Evolutionary conservation across 1,139 yeast species (phyloP).

Genomic region (Suhomyces atakaporum): DNA sequence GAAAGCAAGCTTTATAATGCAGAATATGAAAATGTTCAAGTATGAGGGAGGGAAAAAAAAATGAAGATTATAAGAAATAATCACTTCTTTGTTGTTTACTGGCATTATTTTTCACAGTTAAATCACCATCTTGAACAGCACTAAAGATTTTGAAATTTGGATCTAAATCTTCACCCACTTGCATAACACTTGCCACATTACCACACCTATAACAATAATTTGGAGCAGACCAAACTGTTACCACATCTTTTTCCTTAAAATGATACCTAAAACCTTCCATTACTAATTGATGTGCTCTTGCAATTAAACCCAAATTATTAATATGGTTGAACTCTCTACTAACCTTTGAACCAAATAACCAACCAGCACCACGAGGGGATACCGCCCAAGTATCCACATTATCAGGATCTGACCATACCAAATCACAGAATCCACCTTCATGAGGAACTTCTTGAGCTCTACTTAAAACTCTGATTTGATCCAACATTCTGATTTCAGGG

Average conservation of each 20-base stretch:
- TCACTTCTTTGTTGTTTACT: conserved; percentile 79
- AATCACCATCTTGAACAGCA: conserved; percentile 90
- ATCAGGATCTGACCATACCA: conserved; percentile 98
- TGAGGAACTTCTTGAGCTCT: conserved; percentile 99
- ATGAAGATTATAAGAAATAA: conserved; percentile 57
- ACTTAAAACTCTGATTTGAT: conserved; percentile 89
- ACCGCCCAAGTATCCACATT: conserved; percentile 98
- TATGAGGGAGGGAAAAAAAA: neutral
- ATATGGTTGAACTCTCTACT: conserved; percentile 93
- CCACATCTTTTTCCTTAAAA: conserved; percentile 92
- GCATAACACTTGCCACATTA: conserved; percentile 97
- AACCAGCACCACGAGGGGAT: conserved; percentile 98
- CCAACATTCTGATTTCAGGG: conserved; percentile 97
- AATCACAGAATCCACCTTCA: conserved; percentile 97
- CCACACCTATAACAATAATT: conserved; percentile 98
- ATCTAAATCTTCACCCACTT: conserved; percentile 80
- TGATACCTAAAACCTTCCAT: conserved; percentile 98
- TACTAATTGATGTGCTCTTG: conserved; percentile 96
- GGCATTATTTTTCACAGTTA: conserved; percentile 61
- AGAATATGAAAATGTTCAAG: conserved; percentile 3
- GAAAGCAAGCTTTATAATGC: conserved; percentile 5
- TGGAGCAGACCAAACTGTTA: conserved; percentile 98
- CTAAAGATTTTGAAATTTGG: conserved; percentile 93
- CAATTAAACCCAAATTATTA: conserved; percentile 81
- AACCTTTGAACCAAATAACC: conserved; percentile 92